Evolutionary conservation across 768 basidiomycete genomes (phyloP).

Genomic region (Suillus occidentalis): DNA sequence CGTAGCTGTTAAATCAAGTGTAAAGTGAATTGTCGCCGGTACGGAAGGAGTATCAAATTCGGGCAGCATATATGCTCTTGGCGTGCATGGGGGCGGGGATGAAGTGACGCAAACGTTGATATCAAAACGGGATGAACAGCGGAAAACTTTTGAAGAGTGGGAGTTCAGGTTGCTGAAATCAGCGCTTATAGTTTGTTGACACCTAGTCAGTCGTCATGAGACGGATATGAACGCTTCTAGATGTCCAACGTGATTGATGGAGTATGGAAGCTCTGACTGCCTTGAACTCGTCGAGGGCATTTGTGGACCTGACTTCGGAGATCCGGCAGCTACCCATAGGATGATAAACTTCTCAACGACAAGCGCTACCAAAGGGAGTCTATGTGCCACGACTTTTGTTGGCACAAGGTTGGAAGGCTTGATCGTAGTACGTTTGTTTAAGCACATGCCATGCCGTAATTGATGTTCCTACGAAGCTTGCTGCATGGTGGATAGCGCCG

Average conservation of each 20-base stretch:
- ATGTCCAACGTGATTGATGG: conserved; percentile 2
- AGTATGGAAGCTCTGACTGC: neutral
- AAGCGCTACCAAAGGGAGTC: neutral
- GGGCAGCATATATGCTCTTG: conserved; percentile 1
- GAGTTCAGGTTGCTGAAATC: neutral
- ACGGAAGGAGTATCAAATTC: neutral
- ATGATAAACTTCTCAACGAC: neutral
- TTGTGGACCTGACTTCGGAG: neutral
- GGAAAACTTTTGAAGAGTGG: neutral
- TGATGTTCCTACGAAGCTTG: neutral
- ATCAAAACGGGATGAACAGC: neutral
- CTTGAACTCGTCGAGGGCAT: neutral
- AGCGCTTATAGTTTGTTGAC: conserved; percentile 2
- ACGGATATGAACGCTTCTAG: conserved; percentile 1
- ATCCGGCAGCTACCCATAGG: neutral
- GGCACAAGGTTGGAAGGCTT: neutral
- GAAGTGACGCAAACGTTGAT: neutral
- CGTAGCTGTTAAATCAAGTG: neutral
- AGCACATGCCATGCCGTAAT: neutral
- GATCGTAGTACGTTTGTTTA: neutral
- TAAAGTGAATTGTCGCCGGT: neutral
- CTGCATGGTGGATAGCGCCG: neutral
- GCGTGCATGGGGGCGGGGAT: neutral
- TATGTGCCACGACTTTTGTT: neutral
- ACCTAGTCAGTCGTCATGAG: neutral